Base-by-base conservation (phyloP, 208 protist genomes). In the Trichomonas vaginalis region DNA sequence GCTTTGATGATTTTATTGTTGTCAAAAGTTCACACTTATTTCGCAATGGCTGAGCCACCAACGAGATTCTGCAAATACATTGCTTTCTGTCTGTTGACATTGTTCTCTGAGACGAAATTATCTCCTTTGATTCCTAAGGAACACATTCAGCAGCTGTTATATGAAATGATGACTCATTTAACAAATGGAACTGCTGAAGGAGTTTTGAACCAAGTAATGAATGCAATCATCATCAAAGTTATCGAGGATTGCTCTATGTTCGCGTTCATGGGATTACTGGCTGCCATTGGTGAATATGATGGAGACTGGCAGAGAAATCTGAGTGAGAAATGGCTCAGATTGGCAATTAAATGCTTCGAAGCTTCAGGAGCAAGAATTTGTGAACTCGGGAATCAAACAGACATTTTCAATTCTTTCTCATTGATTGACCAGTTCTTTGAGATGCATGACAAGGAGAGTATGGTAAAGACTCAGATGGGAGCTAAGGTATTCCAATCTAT, bases 91-190 rank as follows among this genome's bases (percentile, higher is more conserved):
- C 51, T 92, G 37, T 47, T 92, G 3, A 92, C 86, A 51, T 32
- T 92, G 6, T 92, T 92, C 32, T 51, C 32, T 51, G 86, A 92
- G 39, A 92, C 86, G 0, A 39, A 42, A 47, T 39, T 92, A 39
- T 42, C 42, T 42, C 15, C 42, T 8, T n/a, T 23, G 32, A 92
- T 92, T 92, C 40, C 40, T 42, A 17, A 92, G 37, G 27, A 35
- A n/a, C n/a, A 45, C 40, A 45, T 92, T 56, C 86, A 92, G 46
- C 86, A 92, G 37, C 4, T 92, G 0, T 9, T 92, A 15, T 92
- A 92, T 51, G 86, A 92, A 51, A 92, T 92, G 86, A 45, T 92
- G n/a, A 92, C 86, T 39, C 45, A 92, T 47, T 40, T 92, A 10
- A 92, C 40, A 35, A 92, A 92, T 51, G 86, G 86, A 48, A 92